These are phyloP conservation scores for Mentha longifolia DNA, from an alignment of 257 asterid genomes.

Conservation along the genomic window DNA sequence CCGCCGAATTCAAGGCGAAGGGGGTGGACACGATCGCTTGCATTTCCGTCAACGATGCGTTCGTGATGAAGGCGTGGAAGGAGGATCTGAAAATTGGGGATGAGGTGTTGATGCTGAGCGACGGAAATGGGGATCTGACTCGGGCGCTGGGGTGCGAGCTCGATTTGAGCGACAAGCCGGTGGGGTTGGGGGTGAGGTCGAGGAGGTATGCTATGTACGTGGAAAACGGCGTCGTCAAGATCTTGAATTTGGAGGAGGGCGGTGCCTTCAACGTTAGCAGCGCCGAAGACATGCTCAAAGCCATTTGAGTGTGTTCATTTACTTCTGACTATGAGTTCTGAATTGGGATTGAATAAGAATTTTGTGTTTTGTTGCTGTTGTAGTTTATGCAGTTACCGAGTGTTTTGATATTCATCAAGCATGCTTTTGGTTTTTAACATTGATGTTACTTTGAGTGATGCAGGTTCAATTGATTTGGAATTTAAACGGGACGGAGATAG, in stretches of 20 bases:
- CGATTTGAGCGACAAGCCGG: constrained; percentile 89
- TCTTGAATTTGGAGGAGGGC: constrained; percentile 91
- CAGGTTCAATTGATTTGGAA: no score
- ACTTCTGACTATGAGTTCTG: neutral
- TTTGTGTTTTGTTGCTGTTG: constrained; percentile 10
- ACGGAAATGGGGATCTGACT: constrained; percentile 83
- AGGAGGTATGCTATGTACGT: constrained; percentile 88
- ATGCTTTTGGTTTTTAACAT: neutral
- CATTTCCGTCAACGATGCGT: constrained; percentile 86
- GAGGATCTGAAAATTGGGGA: constrained; percentile 62
- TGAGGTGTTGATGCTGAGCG: constrained; percentile 85
- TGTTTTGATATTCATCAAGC: neutral
- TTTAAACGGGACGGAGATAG: no score
- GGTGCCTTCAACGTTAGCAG: constrained; percentile 95
- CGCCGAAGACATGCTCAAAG: constrained; percentile 91
- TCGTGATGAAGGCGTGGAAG: constrained; percentile 99
- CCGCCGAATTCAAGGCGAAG: constrained; percentile 73
- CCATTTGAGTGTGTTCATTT: constrained; percentile 40
- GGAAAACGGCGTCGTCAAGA: constrained; percentile 82
- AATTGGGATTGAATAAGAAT: neutral
- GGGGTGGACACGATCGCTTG: constrained; percentile 89
- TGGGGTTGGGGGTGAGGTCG: constrained; percentile 92
- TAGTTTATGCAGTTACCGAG: constrained; percentile 7
- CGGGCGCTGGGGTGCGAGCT: constrained; percentile 84
- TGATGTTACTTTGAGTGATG: neutral